Conservation (phyloP, 1,284 basidiomycete genomes). For the Trichosporon inkin region DNA sequence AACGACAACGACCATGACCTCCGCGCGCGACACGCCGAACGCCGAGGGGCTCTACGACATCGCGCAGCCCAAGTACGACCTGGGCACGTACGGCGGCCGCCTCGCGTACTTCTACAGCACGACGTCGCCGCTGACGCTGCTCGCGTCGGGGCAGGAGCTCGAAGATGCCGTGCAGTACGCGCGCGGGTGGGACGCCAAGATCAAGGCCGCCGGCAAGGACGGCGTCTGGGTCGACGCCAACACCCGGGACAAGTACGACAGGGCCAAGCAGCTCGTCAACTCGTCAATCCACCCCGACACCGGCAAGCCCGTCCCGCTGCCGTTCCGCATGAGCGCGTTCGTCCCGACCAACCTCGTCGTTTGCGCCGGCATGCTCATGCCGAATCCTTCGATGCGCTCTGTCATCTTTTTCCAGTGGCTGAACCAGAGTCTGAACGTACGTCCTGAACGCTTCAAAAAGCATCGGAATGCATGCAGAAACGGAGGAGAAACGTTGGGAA, state of each 20-base stretch:
- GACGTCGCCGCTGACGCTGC: slow-evolving; percentile 55
- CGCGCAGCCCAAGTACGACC: slow-evolving; percentile 41
- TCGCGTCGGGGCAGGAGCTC: slow-evolving; percentile 50
- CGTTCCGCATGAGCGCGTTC: slow-evolving; percentile 56
- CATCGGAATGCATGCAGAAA: neutral
- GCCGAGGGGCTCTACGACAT: slow-evolving; percentile 30
- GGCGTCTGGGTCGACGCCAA: slow-evolving; percentile 43
- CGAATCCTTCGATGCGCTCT: slow-evolving; percentile 47
- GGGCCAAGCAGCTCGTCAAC: slow-evolving; percentile 53
- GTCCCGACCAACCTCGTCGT: slow-evolving; percentile 56
- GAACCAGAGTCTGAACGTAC: slow-evolving; percentile 55
- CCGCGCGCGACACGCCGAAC: slow-evolving; percentile 2
- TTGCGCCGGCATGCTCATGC: slow-evolving; percentile 52
- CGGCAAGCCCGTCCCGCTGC: slow-evolving; percentile 52
- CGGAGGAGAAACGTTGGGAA: neutral
- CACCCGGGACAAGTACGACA: slow-evolving; percentile 45
- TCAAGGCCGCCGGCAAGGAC: slow-evolving; percentile 40
- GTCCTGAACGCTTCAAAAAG: neutral
- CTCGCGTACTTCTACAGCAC: slow-evolving; percentile 54
- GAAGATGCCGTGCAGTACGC: slow-evolving; percentile 42
- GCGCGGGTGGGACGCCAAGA: slow-evolving; percentile 30
- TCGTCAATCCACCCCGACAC: slow-evolving; percentile 55
- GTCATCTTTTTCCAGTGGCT: slow-evolving; percentile 57
- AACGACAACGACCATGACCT: neutral
- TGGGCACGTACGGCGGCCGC: slow-evolving; percentile 50